Conservation (phyloP, 768 basidiomycete genomes). For the Mycena epipterygia region DNA sequence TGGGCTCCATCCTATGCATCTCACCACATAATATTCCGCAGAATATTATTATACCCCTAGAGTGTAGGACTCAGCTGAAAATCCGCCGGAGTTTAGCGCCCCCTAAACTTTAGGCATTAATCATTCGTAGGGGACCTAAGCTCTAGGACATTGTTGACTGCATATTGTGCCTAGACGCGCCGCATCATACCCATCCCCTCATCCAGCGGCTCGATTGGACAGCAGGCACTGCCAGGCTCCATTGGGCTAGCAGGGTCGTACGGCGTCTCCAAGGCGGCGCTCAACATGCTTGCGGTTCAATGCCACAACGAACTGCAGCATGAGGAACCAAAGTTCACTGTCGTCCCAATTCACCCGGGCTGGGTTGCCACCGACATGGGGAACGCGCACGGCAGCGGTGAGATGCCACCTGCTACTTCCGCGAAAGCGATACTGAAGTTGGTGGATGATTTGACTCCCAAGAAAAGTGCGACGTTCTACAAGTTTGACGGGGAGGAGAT, state of each 20-base stretch:
- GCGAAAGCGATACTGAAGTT: constrained; percentile 33
- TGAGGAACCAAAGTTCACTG: constrained; percentile 32
- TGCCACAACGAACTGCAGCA: constrained; percentile 34
- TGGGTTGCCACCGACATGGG: constrained; percentile 38
- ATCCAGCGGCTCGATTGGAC: constrained; percentile 32
- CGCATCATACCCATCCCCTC: constrained; percentile 37
- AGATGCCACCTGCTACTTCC: constrained; percentile 27
- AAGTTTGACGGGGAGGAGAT: constrained; percentile 31
- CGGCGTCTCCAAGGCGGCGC: constrained; percentile 35
- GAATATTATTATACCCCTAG: too few species aligned
- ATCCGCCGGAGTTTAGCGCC: too few species aligned
- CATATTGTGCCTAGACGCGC: too few species aligned
- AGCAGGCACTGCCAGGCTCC: constrained; percentile 28
- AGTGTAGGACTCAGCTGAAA: too few species aligned
- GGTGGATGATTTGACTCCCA: constrained; percentile 15
- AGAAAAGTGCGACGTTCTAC: constrained; percentile 35
- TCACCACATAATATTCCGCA: too few species aligned
- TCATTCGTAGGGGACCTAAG: too few species aligned
- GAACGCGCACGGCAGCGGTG: constrained; percentile 29
- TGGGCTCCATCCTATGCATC: too few species aligned
- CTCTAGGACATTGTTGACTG: too few species aligned
- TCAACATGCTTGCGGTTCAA: constrained; percentile 37
- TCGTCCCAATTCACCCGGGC: constrained; percentile 37
- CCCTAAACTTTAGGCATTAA: too few species aligned
- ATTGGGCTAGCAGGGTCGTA: constrained; percentile 34